A percentile compares a stretch with the other conserved stretches of the same genome.
Evolutionary conservation across 495 filamentous ascomycete genomes (phyloP).

Genomic region (Acidiella bohemica): DNA sequence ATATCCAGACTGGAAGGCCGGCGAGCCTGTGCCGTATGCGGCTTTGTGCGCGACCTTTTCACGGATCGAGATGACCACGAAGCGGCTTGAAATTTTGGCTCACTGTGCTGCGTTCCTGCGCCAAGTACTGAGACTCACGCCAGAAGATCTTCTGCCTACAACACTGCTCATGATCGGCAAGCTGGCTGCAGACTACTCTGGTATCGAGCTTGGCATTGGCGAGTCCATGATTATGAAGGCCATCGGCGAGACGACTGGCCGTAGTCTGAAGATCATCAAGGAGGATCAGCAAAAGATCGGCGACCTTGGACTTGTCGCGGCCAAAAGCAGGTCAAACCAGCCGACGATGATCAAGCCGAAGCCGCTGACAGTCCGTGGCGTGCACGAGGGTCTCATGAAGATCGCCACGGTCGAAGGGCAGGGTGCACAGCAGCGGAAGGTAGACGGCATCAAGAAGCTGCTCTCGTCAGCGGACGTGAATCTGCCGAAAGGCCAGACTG

Average conservation of each 20-base stretch:
- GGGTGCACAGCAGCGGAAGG: constrained; percentile 78
- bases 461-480: constrained; percentile 71
- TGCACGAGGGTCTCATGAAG: constrained; percentile 74
- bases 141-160: constrained; percentile 71
- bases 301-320: constrained; percentile 84
- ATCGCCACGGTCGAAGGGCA: constrained; percentile 81
- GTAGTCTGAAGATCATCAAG: constrained; percentile 76
- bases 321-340: constrained; percentile 86
- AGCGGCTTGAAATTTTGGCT: constrained; percentile 71
- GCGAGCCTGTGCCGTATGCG: constrained; percentile 83
- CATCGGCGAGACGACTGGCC: constrained; percentile 85
- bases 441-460: constrained; percentile 88
- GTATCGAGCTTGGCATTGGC: constrained; percentile 90
- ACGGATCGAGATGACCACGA: constrained; percentile 82
- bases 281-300: constrained; percentile 90
- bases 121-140: constrained; percentile 87
- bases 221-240: constrained; percentile 98
- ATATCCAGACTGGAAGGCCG: constrained; percentile 86
- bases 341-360: constrained; percentile 97
- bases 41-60: constrained; percentile 92
- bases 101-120: constrained; percentile 83
- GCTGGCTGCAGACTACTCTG: constrained; percentile 88
- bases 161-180: constrained; percentile 96
- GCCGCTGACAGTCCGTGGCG: constrained; percentile 68
- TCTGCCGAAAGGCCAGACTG: constrained; percentile 39